These are phyloP conservation scores for Colletotrichum sublineola DNA, from an alignment of 2,329 filamentous ascomycete species.

Conservation along the genomic window DNA sequence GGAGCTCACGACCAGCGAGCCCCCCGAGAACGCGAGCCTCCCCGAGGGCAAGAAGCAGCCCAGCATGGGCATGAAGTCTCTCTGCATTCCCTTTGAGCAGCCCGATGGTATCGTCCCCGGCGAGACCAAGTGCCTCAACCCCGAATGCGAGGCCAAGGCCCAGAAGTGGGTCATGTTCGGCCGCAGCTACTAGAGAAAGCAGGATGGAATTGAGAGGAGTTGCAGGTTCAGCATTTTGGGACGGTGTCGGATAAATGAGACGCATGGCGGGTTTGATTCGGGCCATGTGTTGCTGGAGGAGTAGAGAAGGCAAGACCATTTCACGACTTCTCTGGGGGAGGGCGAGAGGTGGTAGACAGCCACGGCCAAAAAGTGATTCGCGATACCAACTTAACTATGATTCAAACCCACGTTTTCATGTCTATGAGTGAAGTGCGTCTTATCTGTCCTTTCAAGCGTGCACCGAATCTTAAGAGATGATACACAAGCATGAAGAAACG, in stretches of 20 bases:
- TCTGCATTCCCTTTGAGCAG: slow-evolving; percentile 83
- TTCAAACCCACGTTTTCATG: slow-evolving; percentile 3
- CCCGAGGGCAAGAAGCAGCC: slow-evolving; percentile 68
- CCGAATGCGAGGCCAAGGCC: slow-evolving; percentile 81
- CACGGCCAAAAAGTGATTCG: slow-evolving; percentile 37
- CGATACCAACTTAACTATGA: slow-evolving; percentile 39
- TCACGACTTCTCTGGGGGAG: background rate
- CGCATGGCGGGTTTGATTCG: slow-evolving; percentile 34
- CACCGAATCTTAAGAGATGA: background rate
- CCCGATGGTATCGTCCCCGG: slow-evolving; percentile 82
- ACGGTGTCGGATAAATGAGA: slow-evolving; percentile 33
- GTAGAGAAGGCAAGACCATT: slow-evolving; percentile 9
- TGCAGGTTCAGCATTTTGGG: slow-evolving; percentile 38
- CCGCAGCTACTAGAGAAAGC: slow-evolving; percentile 68
- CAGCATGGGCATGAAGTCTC: slow-evolving; percentile 77
- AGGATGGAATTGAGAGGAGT: slow-evolving; percentile 36
- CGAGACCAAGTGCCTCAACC: slow-evolving; percentile 92
- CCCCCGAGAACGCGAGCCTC: slow-evolving; percentile 56
- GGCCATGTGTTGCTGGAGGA: slow-evolving; percentile 31
- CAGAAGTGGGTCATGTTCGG: slow-evolving; percentile 96
- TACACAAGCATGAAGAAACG: background rate
- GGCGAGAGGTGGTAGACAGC: slow-evolving; percentile 14
- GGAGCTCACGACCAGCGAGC: slow-evolving; percentile 83
- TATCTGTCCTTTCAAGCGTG: background rate
- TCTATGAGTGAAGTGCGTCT: background rate